These are phyloP conservation scores for Podila clonocystis DNA, from an alignment of 192 early-diverging fungal genomes.

Conservation along the genomic window DNA sequence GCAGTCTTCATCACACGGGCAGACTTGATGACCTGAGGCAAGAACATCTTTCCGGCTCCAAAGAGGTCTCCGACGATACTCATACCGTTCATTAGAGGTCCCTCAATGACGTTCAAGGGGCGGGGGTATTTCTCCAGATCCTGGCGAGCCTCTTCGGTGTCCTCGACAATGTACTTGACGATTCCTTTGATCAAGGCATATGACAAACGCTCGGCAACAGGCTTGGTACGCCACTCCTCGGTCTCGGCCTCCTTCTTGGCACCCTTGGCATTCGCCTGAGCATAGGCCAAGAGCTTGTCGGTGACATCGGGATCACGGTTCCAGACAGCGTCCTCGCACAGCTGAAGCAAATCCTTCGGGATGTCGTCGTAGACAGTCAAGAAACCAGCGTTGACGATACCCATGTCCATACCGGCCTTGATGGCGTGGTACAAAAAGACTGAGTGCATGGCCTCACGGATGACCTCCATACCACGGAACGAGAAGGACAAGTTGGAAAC, in stretches of 20 bases:
- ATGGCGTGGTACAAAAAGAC: conserved; percentile 81
- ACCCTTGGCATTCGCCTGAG: conserved; percentile 81
- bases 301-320: conserved; percentile 92
- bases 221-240: conserved; percentile 87
- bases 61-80: conserved; percentile 93
- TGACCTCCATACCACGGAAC: conserved; percentile 92
- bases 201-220: conserved; percentile 80
- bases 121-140: conserved; percentile 80
- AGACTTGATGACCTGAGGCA: conserved; percentile 97
- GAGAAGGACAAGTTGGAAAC: conserved; percentile 98
- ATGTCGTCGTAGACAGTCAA: conserved; percentile 97
- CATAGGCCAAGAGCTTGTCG: conserved; percentile 93
- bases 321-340: conserved; percentile 95
- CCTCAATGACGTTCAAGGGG: conserved; percentile 96
- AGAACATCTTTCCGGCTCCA: conserved; percentile 95
- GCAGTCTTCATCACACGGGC: conserved; percentile 98
- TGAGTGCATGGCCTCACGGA: conserved; percentile 96
- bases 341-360: conserved; percentile 89
- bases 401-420: conserved; percentile 92
- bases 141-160: conserved; percentile 92
- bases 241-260: conserved; percentile 74
- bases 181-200: conserved; percentile 95
- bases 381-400: conserved; percentile 97
- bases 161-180: conserved; percentile 91
- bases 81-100: conserved; percentile 96